A percentile compares a stretch with the other conserved stretches of the same genome.
phyloP scores from a whole-genome alignment of 495 filamentous ascomycete genomes.

The Delitschia confertaspora region DNA sequence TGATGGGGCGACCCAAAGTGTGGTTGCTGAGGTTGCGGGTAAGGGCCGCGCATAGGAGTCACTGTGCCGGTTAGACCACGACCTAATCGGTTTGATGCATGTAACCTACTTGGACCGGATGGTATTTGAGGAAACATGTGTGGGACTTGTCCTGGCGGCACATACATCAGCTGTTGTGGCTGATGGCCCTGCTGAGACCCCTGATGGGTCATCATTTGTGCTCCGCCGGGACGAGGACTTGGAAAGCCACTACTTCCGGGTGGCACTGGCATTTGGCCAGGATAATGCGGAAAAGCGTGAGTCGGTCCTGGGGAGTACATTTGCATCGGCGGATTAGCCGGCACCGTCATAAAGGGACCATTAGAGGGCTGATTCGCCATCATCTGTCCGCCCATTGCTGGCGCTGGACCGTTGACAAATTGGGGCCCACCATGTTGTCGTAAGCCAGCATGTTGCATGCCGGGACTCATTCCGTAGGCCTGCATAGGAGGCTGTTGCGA shows the following conservation, averaged over 20 bases:
- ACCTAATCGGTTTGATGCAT: no score
- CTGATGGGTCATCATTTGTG: slow-evolving; percentile 75
- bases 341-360: slow-evolving; percentile 41
- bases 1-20: slow-evolving; percentile 31
- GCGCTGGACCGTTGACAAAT: slow-evolving; percentile 55
- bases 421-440: slow-evolving; percentile 45
- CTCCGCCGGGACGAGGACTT: slow-evolving; percentile 64
- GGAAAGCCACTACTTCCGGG: slow-evolving; percentile 61
- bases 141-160: slow-evolving; percentile 19
- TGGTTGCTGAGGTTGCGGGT: slow-evolving; percentile 25
- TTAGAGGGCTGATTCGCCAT: slow-evolving; percentile 60
- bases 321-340: slow-evolving; percentile 54
- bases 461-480: slow-evolving; percentile 57
- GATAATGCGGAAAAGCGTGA: slow-evolving; percentile 56
- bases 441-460: slow-evolving; percentile 20
- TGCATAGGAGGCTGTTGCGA: slow-evolving; percentile 55
- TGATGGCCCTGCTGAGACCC: slow-evolving; percentile 37
- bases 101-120: slow-evolving; percentile 23
- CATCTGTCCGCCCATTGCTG: slow-evolving; percentile 61
- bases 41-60: slow-evolving; percentile 26
- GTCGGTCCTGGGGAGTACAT: slow-evolving; percentile 63
- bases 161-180: slow-evolving; percentile 26
- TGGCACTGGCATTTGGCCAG: slow-evolving; percentile 50
- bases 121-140: slow-evolving; percentile 24
- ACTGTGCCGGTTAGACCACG: no score